Evolutionary conservation across 2,329 filamentous ascomycete genomes (phyloP).

Genomic region (Aspergillus calidoustus): DNA sequence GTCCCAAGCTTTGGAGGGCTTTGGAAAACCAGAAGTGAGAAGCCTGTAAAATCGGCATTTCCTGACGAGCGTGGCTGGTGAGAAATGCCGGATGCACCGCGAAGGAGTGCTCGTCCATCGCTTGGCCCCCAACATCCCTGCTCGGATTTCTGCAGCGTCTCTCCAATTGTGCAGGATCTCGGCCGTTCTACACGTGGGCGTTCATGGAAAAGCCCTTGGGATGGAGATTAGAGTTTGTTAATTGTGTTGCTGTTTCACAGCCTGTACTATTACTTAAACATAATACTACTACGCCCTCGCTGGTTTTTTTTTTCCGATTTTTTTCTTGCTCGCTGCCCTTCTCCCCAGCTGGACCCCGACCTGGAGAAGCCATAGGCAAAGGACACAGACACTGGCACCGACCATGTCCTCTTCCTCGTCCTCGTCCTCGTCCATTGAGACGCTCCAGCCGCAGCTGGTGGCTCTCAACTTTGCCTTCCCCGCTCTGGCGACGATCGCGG

Average conservation of each 20-base stretch:
- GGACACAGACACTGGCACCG: background rate
- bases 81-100: too few species aligned
- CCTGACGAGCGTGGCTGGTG: too few species aligned
- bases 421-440: background rate
- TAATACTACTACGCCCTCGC: background rate
- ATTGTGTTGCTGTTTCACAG: too few species aligned
- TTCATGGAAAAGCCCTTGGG: background rate
- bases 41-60: too few species aligned
- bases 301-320: background rate
- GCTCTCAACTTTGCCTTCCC: constrained; percentile 25
- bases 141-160: background rate
- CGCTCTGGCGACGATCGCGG: constrained; percentile 21
- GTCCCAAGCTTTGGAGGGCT: too few species aligned
- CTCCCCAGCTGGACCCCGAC: background rate
- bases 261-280: background rate
- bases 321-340: background rate
- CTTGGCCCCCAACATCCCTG: background rate
- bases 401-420: too few species aligned
- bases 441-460: constrained; percentile 22
- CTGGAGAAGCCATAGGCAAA: background rate
- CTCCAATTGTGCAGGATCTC: background rate
- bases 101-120: background rate
- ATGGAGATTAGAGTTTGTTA: background rate
- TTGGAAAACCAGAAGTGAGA: too few species aligned
- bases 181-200: background rate